Evolutionary conservation across 2,329 filamentous ascomycete species (phyloP), one percentile per base, ranked within the genome.

Genomic region (Hymenoscyphus occultus): DNA sequence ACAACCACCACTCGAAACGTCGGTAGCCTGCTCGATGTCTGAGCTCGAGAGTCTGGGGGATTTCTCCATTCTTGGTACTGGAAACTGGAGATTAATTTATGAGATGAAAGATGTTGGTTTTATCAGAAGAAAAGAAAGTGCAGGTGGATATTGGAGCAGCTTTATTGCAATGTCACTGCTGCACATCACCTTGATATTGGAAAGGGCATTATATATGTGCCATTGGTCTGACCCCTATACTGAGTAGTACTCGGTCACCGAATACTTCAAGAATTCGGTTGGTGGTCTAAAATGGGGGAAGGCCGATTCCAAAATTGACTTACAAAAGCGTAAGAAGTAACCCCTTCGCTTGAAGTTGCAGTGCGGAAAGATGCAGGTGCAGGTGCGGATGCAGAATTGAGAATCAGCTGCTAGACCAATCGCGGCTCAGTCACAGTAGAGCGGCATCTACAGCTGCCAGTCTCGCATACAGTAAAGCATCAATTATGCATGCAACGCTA

Each of bases 1-100:
- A 22, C 22, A n/a, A 19, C 22, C 48, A 54, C 48, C 22, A 28
- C 22, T 22, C 48, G 59, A 61, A 19, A 61, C 16, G 22, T 61
- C 40, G 10, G 39, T 56, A 63, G 61, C 58, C 61, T 59, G 51
- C 39, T 59, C 61, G 35, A 59, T 13, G 28, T 63, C 61, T 13
- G 42, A 39, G 32, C 35, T 35, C 9, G 35, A 54, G 48, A 54
- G 58, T 51, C 12, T 45, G 16, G 19, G 39, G 31, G 31, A 31
- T 61, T 61, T 51, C 59, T 42, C 48, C 59, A n/a, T 60, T 40
- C 10, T 42, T 60, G 56, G 31, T 22, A 35, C n/a, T 58, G 28
- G 56, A n/a, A 12, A 54, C 22, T 54, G 48, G 19, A 28, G 3
- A 5, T 35, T 10, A 7, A 35, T 7, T 7, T 35, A 7, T 10